A percentile compares a stretch with the other conserved stretches of the same genome.
Evolutionary conservation across 2,329 filamentous ascomycete species (phyloP).

Genomic region (Phyllosticta citriasiana): DNA sequence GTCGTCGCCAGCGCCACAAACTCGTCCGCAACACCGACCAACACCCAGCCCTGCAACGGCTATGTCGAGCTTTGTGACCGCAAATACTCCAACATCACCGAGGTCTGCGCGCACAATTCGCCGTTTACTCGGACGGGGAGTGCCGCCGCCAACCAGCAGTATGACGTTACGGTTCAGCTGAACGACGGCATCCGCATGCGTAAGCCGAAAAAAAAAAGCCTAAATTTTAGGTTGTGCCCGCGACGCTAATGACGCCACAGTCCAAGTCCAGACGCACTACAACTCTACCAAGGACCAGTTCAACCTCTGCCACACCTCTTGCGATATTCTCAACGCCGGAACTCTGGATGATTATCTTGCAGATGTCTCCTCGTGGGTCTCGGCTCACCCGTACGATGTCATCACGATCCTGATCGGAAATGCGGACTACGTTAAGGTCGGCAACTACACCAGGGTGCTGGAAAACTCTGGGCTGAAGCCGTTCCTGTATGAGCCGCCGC

Average conservation of each 20-base stretch:
- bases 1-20: constrained; percentile 15
- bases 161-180: constrained; percentile 27
- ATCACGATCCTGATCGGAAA: constrained; percentile 82
- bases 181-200: constrained; percentile 31
- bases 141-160: constrained; percentile 27
- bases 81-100: constrained; percentile 32
- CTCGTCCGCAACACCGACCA: constrained; percentile 23
- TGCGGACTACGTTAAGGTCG: constrained; percentile 56
- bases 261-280: constrained; percentile 51
- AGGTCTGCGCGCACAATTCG: constrained; percentile 32
- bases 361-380: constrained; percentile 62
- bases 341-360: constrained; percentile 65
- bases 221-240: background rate
- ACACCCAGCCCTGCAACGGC: constrained; percentile 34
- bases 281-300: constrained; percentile 36
- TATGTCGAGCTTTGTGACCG: constrained; percentile 30
- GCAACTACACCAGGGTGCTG: constrained; percentile 58
- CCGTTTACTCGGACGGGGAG: constrained; percentile 26
- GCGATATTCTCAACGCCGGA: constrained; percentile 71
- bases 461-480: constrained; percentile 60
- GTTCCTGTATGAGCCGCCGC: constrained; percentile 63
- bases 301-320: constrained; percentile 79
- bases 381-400: constrained; percentile 70
- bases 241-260: constrained; percentile 21
- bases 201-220: constrained; percentile 5